Evolutionary conservation across 768 basidiomycete genomes (phyloP).

Genomic region (Lentinula raphanica): DNA sequence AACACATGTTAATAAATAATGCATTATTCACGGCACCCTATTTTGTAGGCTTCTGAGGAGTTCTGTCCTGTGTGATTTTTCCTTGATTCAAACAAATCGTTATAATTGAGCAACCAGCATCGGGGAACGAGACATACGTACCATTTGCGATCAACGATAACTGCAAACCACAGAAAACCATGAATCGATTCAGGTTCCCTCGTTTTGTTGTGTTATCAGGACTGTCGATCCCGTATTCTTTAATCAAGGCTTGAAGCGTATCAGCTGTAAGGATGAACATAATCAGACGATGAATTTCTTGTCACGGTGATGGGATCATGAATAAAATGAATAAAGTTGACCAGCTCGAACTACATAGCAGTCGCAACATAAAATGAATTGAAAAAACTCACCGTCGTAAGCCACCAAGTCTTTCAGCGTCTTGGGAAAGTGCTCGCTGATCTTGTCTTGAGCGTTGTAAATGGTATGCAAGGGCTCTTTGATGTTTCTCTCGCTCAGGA

Average conservation of each 20-base stretch:
- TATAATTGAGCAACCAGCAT: background rate
- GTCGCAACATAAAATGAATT: background rate
- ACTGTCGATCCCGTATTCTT: constrained; percentile 32
- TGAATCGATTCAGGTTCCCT: constrained; percentile 49
- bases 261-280: constrained; percentile 19
- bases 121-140: constrained; percentile 14
- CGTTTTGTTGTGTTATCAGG: constrained; percentile 28
- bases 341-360: too few species aligned
- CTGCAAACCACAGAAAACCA: constrained; percentile 52
- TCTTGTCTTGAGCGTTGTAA: constrained; percentile 39
- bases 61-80: background rate
- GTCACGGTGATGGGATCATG: too few species aligned
- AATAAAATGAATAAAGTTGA: too few species aligned
- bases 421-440: constrained; percentile 46
- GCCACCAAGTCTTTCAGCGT: constrained; percentile 46
- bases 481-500: constrained; percentile 35
- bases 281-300: too few species aligned
- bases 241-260: constrained; percentile 28
- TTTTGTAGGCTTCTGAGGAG: too few species aligned
- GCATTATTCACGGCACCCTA: too few species aligned
- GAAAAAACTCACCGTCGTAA: constrained; percentile 38
- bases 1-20: too few species aligned
- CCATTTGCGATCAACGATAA: constrained; percentile 43
- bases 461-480: constrained; percentile 42
- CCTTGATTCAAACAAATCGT: background rate